Base-by-base conservation (phyloP, 2,329 filamentous ascomycete genomes). In the Neopestalotiopsis sp. region DNA sequence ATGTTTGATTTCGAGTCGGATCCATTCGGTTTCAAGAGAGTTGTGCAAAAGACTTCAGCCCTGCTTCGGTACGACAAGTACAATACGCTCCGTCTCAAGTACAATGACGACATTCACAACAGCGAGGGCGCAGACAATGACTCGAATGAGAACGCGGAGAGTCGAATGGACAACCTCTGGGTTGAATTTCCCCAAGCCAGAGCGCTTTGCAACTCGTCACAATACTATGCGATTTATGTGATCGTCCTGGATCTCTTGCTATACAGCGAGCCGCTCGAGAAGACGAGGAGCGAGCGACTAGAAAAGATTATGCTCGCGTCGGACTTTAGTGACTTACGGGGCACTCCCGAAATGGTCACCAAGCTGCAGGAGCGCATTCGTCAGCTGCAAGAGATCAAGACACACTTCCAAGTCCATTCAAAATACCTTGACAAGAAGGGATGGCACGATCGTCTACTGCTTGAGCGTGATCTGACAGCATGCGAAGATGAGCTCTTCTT, bases 231-330 rank as follows among this genome's bases (percentile, higher is more conserved):
- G 4, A 91, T 99, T 85, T 99, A 99, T 77, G 94, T 99, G 80
- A 99, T 99, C 74, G 95, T 98, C 3, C 86, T 98, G 71, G 96
- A 99, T 81, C 87, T 99, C 57, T 86, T 99, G 65, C 91, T 99
- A 79, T 99, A 98, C 83, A 98, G 90, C 77, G 96, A 99, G 79
- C 96, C 96, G 2, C 83, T 97, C 61, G 96, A 99, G 81, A 99
- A 99, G 86, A 97, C 95, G n/a, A 90, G 97, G 69, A 97, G 88
- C 75, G 97, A 99, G 82, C 90, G 94, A 45, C 84, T 99, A 17
- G 96, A 99, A 80, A 98, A 98, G 86, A 99, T 99, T 74, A 98
- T 99, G 90, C 89, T 99, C 63, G 96, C 95, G 1, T 98, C 96
- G 0, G 96, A 99, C 81, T 99, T 99, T 78, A 99, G 95, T 79